Conservation (phyloP, 1,139 yeast genomes). For the Candida labiduridarum region DNA sequence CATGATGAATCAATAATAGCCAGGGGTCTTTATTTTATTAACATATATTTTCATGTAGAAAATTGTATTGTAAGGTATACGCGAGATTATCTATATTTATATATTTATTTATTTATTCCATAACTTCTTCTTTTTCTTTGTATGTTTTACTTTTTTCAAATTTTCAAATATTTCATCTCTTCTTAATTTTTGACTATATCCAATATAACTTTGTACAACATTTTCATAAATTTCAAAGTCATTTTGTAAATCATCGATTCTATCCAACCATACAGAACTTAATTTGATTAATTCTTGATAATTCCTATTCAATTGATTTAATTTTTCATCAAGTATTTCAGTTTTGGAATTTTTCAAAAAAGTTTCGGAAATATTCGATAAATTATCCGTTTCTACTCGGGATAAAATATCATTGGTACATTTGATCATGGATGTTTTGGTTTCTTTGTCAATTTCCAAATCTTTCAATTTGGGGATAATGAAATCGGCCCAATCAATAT, state of each 20-base stretch:
- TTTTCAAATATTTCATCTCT: conserved; percentile 50
- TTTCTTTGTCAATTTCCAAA: conserved; percentile 25
- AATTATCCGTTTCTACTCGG: conserved; percentile 37
- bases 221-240: conserved; percentile 68
- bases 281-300: conserved; percentile 34
- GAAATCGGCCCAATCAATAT: conserved; percentile 37
- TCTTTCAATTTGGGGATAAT: conserved; percentile 28
- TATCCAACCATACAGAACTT: conserved; percentile 52
- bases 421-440: conserved; percentile 20
- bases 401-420: conserved; percentile 32
- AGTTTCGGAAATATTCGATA: conserved; percentile 34
- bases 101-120: conserved; percentile 15
- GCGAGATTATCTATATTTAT: background rate
- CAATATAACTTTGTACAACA: conserved; percentile 71
- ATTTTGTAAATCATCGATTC: conserved; percentile 41
- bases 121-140: conserved; percentile 17
- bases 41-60: background rate
- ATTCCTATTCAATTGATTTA: conserved; percentile 30
- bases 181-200: conserved; percentile 62
- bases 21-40: background rate
- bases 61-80: background rate
- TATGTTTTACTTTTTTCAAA: conserved; percentile 31
- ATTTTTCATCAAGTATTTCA: conserved; percentile 28
- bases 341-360: conserved; percentile 3
- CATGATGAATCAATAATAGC: conserved; percentile 18